Conservation (phyloP, 805 yeast species). For the Barnettozyma populi region DNA sequence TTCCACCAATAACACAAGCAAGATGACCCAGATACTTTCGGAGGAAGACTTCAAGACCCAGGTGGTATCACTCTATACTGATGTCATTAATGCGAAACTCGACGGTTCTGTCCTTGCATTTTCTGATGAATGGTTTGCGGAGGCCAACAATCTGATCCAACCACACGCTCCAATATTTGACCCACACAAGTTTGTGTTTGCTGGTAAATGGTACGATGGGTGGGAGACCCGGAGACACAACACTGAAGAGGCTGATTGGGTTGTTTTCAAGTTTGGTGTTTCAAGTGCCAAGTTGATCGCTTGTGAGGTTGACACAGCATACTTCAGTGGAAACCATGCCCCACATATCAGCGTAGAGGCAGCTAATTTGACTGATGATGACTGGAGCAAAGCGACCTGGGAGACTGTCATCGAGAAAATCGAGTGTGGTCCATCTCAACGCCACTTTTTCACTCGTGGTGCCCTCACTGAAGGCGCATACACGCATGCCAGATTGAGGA, state of each 20-base stretch:
- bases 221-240: constrained; percentile 98
- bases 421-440: constrained; percentile 87
- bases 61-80: constrained; percentile 31
- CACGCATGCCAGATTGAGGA: constrained; percentile 77
- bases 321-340: constrained; percentile 93
- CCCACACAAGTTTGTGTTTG: constrained; percentile 67
- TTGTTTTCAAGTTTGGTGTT: constrained; percentile 76
- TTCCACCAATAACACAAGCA: not conserved
- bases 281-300: constrained; percentile 74
- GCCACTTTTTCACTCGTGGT: constrained; percentile 71
- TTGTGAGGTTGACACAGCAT: constrained; percentile 89
- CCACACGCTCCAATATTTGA: constrained; percentile 80
- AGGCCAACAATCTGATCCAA: constrained; percentile 78
- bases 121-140: constrained; percentile 95
- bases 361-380: constrained; percentile 29
- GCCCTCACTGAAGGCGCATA: constrained; percentile 53
- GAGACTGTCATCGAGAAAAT: constrained; percentile 57
- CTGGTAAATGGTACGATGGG: constrained; percentile 98
- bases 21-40: constrained; percentile 8
- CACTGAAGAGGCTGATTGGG: constrained; percentile 81
- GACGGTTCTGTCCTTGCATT: constrained; percentile 69
- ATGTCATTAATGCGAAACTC: constrained; percentile 77
- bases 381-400: constrained; percentile 42
- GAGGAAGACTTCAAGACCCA: constrained; percentile 22
- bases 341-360: constrained; percentile 87